Conservation (phyloP, 352 stramenopile genomes). For the Phytopythium delawarense region DNA sequence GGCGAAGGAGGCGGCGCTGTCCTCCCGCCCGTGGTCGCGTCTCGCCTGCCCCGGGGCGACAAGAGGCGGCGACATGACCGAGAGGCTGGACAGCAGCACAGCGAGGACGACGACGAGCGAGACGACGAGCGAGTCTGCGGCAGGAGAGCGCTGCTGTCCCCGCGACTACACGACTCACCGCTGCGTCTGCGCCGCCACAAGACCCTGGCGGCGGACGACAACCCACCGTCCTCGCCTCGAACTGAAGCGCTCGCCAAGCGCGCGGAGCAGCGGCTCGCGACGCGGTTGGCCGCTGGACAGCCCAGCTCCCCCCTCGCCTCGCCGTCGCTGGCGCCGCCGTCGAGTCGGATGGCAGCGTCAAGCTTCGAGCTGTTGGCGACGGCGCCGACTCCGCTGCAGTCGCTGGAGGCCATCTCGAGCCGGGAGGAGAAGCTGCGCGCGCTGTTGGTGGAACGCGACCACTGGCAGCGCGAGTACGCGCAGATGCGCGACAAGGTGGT, state of each 20-base stretch:
- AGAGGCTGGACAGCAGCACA: not conserved
- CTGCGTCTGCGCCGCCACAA: constrained; percentile 11
- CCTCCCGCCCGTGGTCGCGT: not conserved
- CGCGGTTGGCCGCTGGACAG: not conserved
- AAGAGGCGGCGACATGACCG: not conserved
- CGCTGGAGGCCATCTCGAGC: constrained; percentile 3
- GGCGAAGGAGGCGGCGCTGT: not conserved
- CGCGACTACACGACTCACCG: constrained; percentile 19
- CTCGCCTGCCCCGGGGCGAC: not conserved
- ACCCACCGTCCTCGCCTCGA: not conserved
- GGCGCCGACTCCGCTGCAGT: not conserved
- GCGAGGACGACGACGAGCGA: not conserved
- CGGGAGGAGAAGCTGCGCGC: constrained; percentile 21
- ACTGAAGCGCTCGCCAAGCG: constrained; percentile 1
- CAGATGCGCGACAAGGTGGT: constrained; percentile 29
- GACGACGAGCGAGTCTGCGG: not conserved
- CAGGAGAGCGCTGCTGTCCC: constrained; percentile 9
- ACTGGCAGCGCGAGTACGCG: constrained; percentile 22
- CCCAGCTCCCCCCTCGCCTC: not conserved
- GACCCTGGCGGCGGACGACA: constrained; percentile 5
- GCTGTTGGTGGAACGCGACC: constrained; percentile 12
- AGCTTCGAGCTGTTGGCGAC: constrained; percentile 1
- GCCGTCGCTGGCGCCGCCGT: not conserved
- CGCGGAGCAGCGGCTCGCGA: constrained; percentile 2
- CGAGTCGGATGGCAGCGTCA: constrained; percentile 1